These are phyloP conservation scores for Guadua angustifolia DNA, from an alignment of 176 grass and related monocot genomes.

Conservation along the genomic window DNA sequence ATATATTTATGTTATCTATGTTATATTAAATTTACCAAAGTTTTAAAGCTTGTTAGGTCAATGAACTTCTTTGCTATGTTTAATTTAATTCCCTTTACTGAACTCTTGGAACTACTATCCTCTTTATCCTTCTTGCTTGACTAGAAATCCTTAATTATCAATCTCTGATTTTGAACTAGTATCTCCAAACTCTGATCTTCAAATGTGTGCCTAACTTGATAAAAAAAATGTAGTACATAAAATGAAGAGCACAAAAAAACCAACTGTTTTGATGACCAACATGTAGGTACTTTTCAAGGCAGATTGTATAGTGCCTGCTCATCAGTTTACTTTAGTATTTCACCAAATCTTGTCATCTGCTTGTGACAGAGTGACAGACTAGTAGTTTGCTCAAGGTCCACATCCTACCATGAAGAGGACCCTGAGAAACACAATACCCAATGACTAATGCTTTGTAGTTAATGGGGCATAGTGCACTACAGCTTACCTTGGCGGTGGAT, in stretches of 20 bases:
- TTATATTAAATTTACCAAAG: constrained; percentile 17
- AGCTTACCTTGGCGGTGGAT: background rate
- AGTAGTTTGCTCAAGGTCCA: background rate
- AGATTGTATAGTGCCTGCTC: background rate
- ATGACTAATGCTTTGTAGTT: background rate
- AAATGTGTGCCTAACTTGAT: background rate
- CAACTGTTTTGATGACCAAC: background rate
- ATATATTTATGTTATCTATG: constrained; percentile 1
- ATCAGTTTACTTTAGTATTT: background rate
- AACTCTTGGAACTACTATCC: background rate
- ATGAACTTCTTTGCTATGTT: background rate
- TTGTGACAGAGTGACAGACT: background rate
- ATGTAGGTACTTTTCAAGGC: background rate
- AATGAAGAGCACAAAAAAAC: background rate
- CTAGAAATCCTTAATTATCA: background rate
- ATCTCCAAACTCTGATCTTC: background rate
- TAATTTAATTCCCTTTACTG: background rate
- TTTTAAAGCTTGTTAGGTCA: constrained; percentile 1
- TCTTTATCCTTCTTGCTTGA: background rate
- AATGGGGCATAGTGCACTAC: background rate
- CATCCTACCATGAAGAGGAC: background rate
- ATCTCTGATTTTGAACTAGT: constrained; percentile 10
- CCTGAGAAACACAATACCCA: background rate
- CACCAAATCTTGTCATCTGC: background rate
- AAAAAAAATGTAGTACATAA: background rate